Conservation (phyloP, 495 filamentous ascomycete genomes). For the Penicillium coprophilum region DNA sequence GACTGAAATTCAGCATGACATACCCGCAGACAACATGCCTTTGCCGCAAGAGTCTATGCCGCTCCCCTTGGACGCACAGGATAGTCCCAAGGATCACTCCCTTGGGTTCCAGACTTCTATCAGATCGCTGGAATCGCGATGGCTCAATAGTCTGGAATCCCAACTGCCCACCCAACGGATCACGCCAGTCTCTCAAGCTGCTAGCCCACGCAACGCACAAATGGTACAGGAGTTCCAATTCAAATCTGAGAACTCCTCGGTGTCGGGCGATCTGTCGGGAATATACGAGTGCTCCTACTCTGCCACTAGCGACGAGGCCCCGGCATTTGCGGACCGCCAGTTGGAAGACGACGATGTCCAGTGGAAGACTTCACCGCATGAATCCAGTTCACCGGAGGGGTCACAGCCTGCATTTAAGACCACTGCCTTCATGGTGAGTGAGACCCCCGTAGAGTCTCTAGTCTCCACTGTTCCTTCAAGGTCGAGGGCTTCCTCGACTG, state of each 20-base stretch:
- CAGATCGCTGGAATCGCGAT: slow-evolving; percentile 41
- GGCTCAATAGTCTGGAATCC: slow-evolving; percentile 40
- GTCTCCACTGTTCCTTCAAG: slow-evolving; percentile 30
- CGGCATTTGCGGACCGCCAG: slow-evolving; percentile 35
- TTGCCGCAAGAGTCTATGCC: slow-evolving; percentile 23
- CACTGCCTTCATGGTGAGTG: slow-evolving; percentile 44
- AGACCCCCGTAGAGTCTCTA: slow-evolving; percentile 35
- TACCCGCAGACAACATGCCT: slow-evolving; percentile 25
- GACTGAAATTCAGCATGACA: slow-evolving; percentile 25
- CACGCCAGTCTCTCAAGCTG: slow-evolving; percentile 25
- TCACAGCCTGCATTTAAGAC: slow-evolving; percentile 31
- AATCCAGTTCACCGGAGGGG: slow-evolving; percentile 25
- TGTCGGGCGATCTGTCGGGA: slow-evolving; percentile 38
- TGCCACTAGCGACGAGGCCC: slow-evolving; percentile 35
- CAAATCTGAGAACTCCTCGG: slow-evolving; percentile 44
- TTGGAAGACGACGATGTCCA: slow-evolving; percentile 32
- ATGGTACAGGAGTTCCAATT: slow-evolving; percentile 39
- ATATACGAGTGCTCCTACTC: slow-evolving; percentile 42
- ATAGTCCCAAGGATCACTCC: slow-evolving; percentile 23
- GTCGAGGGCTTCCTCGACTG: slow-evolving; percentile 28
- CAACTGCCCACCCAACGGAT: slow-evolving; percentile 38
- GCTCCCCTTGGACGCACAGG: slow-evolving; percentile 28
- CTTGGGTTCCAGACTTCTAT: slow-evolving; percentile 31
- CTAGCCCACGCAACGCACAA: slow-evolving; percentile 25
- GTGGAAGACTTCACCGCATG: slow-evolving; percentile 36